Conservation (phyloP, 1,139 yeast genomes). For the Fermentozyma sake region DNA sequence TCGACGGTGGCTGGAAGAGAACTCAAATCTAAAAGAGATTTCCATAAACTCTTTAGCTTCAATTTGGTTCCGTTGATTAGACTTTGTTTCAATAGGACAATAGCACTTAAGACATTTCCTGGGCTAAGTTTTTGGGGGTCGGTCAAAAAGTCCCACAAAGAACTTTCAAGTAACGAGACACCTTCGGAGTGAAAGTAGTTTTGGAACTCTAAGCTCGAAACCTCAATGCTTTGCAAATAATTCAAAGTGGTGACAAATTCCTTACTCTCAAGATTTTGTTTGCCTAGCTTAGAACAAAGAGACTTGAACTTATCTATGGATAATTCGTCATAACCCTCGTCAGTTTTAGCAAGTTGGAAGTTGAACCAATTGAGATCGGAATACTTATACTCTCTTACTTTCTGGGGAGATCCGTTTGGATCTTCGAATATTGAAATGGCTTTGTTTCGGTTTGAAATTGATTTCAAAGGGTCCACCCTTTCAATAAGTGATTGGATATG, state of each 20-base stretch:
- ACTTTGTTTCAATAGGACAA: constrained; percentile 33
- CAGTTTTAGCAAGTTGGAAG: constrained; percentile 28
- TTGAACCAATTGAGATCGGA: constrained; percentile 40
- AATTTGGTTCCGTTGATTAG: constrained; percentile 23
- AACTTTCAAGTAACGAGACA: constrained; percentile 16
- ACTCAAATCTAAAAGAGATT: constrained; percentile 17
- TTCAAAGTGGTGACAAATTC: constrained; percentile 19
- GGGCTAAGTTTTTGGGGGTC: constrained; percentile 4
- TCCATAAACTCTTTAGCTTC: constrained; percentile 20
- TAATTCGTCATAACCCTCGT: constrained; percentile 8
- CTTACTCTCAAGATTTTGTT: constrained; percentile 9
- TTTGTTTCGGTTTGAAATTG: constrained; percentile 29
- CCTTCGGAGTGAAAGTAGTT: constrained; percentile 25
- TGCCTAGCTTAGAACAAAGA: constrained; percentile 15
- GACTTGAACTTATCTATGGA: constrained; percentile 16
- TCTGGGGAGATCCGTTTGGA: constrained; percentile 31
- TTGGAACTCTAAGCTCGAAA: constrained; percentile 17
- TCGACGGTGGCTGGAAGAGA: constrained; percentile 9
- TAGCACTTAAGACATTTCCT: constrained; percentile 21
- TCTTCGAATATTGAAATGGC: constrained; percentile 40
- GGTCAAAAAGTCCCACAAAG: constrained; percentile 26
- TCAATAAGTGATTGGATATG: constrained; percentile 34
- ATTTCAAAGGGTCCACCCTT: constrained; percentile 38
- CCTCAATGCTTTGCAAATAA: constrained; percentile 21
- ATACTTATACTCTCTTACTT: constrained; percentile 27